Base-by-base conservation (phyloP, 2,329 filamentous ascomycete genomes). In the Fusarium sp. region DNA sequence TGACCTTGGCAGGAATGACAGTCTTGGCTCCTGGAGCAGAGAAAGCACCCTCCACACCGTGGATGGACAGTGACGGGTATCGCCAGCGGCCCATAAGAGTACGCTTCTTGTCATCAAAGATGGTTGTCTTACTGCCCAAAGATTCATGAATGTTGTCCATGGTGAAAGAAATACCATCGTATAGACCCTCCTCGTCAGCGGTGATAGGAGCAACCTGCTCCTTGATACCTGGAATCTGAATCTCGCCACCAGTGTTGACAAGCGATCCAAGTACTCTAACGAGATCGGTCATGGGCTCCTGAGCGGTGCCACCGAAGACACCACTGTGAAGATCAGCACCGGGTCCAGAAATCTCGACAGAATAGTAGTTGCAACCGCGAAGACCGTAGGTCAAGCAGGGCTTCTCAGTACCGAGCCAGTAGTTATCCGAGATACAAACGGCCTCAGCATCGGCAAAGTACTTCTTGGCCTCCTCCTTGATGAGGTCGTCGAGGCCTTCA, bases 391-490 rank as follows among this genome's bases (percentile, higher is more conserved):
- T 99, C 78, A 99, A 84, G 82, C 96, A 99, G 15, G 96, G 96
- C 87, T 98, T 98, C 87, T 98, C 94, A 8, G 96, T 98, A 63
- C 96, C 96, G 43, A 99, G 90, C 96, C 96, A 99, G 90, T 99
- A 99, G 88, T 99, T 99, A 83, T 99, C 96, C 49, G 94, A 97
- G 79, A 99, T 99, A 84, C 96, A 99, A 65, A 98, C 94, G 8
- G 94, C 96, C 74, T 99, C 96, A 38, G 94, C 90, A 76, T 98
- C 95, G 77, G 94, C 94, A 85, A 99, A 99, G 86, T 91, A 98
- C 76, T 93, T 92, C 84, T 97, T 94, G 72, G 92, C 94, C 84
- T 99, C 96, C 48, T 88, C 91, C 73, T 92, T 87, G 82, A 99
- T 98, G 73, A 98, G 92, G 75, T 97, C 95, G 78, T 99, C 96